Conservation (phyloP, 805 yeast species). For the Wickerhamomyces sydowiorum region DNA sequence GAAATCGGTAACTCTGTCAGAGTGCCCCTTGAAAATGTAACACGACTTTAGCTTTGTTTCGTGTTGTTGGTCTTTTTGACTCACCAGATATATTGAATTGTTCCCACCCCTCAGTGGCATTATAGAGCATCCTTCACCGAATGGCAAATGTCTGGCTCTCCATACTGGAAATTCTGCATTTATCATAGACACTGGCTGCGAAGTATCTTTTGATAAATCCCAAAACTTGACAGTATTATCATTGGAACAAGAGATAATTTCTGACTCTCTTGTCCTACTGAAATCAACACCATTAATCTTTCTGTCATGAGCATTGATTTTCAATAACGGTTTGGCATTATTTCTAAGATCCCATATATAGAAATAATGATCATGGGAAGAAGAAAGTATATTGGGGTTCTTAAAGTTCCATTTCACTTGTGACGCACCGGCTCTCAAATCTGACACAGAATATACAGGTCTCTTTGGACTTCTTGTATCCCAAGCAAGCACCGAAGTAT, state of each 20-base stretch:
- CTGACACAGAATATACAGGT: conserved; percentile 79
- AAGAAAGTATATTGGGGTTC: conserved; percentile 73
- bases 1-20: conserved; percentile 81
- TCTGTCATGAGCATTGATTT: conserved; percentile 71
- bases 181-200: conserved; percentile 51
- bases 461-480: conserved; percentile 76
- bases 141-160: conserved; percentile 83
- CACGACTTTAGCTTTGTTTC: conserved; percentile 42
- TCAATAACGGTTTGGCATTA: conserved; percentile 69
- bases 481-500: conserved; percentile 84
- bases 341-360: conserved; percentile 86
- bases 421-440: conserved; percentile 91
- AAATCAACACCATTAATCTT: conserved; percentile 90
- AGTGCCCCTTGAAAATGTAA: conserved; percentile 71
- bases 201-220: conserved; percentile 46
- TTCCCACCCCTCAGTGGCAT: conserved; percentile 90
- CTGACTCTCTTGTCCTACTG: conserved; percentile 50
- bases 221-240: conserved; percentile 82
- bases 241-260: conserved; percentile 77
- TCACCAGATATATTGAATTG: conserved; percentile 35
- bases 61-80: conserved; percentile 20
- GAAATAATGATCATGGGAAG: conserved; percentile 77
- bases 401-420: conserved; percentile 91
- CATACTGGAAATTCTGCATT: conserved; percentile 80
- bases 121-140: conserved; percentile 81